Evolutionary conservation across 768 basidiomycete species (phyloP).

Genomic region (Rickenella mellea): DNA sequence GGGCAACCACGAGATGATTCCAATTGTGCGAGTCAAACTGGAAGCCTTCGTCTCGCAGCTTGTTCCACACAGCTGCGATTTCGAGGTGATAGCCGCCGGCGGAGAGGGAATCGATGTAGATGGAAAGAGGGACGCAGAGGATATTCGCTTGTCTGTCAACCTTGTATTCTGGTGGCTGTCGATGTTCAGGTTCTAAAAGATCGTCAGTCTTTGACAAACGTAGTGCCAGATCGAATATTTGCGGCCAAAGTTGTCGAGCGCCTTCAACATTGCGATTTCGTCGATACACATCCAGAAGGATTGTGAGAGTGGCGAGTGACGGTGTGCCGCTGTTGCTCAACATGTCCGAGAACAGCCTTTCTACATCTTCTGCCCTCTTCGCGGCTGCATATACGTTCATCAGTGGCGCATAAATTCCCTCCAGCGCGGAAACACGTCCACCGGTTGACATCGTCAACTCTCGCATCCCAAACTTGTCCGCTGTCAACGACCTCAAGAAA

Average conservation of each 20-base stretch:
- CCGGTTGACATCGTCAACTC: constrained; percentile 18
- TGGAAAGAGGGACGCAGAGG: constrained; percentile 72
- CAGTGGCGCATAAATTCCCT: constrained; percentile 53
- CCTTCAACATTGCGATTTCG: constrained; percentile 42
- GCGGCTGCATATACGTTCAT: constrained; percentile 39
- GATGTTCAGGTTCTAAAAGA: constrained; percentile 20
- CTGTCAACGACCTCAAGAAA: constrained; percentile 45
- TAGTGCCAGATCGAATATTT: constrained; percentile 51
- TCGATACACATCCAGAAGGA: constrained; percentile 68
- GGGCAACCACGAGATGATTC: constrained; percentile 72
- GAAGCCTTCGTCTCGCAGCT: constrained; percentile 53
- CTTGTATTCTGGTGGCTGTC: constrained; percentile 5
- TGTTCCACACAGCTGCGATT: constrained; percentile 59
- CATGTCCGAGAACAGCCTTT: constrained; percentile 45
- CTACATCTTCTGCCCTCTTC: constrained; percentile 40
- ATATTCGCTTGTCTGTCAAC: constrained; percentile 35
- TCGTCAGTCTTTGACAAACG: constrained; percentile 25
- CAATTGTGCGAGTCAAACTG: constrained; percentile 84
- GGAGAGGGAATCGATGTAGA: constrained; percentile 72
- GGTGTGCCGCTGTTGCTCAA: constrained; percentile 46
- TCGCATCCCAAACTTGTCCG: constrained; percentile 22
- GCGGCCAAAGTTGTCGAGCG: constrained; percentile 57
- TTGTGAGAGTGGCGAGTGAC: constrained; percentile 48
- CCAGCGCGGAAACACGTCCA: constrained; percentile 34
- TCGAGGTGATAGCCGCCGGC: constrained; percentile 48